A percentile compares a stretch with the other conserved stretches of the same genome.
Conservation (phyloP, 352 stramenopile genomes). For the Pythium periplocum region DNA sequence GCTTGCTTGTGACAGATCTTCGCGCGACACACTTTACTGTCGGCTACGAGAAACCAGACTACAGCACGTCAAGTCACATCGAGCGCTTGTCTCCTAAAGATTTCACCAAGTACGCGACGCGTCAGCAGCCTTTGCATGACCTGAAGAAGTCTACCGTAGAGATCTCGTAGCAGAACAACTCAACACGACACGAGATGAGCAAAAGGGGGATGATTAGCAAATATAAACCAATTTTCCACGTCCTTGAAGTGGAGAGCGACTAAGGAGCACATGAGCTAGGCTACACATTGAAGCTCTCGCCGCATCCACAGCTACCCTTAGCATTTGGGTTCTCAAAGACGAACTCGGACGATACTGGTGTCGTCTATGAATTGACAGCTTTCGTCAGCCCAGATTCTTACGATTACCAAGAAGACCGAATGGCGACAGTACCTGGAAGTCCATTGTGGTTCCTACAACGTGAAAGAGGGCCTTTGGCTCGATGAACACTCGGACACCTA, state of each 20-base stretch:
- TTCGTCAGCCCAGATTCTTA: constrained; percentile 1
- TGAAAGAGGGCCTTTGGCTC: constrained; percentile 99
- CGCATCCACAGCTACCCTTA: constrained; percentile 98
- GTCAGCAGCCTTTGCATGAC: constrained; percentile 42
- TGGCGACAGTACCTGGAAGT: constrained; percentile 78
- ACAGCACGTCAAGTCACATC: constrained; percentile 69
- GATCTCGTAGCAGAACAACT: constrained; percentile 24
- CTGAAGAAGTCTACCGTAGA: constrained; percentile 69
- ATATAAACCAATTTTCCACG: too few relatives aligned
- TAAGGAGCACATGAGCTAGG: too few relatives aligned
- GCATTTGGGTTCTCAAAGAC: constrained; percentile 99
- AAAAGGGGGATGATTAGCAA: too few relatives aligned
- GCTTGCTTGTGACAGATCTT: constrained; percentile 38
- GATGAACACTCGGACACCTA: constrained; percentile 96
- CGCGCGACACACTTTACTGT: constrained; percentile 71
- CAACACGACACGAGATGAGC: too few relatives aligned
- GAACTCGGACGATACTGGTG: constrained; percentile 96
- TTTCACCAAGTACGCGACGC: constrained; percentile 47
- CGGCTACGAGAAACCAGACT: constrained; percentile 58
- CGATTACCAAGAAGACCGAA: too few relatives aligned
- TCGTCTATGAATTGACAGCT: constrained; percentile 60
- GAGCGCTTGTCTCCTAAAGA: constrained; percentile 42
- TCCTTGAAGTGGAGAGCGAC: too few relatives aligned
- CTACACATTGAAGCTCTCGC: constrained; percentile 99
- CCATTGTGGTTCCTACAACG: constrained; percentile 98